Evolutionary conservation across 495 filamentous ascomycete species (phyloP), one percentile per base, ranked within the genome.

Genomic region (Penicillium parvum): DNA sequence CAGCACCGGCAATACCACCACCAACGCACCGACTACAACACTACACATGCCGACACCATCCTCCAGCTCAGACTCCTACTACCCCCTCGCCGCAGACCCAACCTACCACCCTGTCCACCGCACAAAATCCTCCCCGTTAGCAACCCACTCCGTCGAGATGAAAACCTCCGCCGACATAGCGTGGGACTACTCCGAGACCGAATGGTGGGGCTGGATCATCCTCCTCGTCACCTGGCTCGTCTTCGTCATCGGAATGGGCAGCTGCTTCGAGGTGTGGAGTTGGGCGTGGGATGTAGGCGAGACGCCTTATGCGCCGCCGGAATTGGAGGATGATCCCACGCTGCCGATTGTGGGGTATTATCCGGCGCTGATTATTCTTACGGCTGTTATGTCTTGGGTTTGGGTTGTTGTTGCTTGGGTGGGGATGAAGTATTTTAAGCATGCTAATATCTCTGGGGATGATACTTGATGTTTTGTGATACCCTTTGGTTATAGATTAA

Each of bases 261-360:
- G 84, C 27, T 96, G 90, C 58, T 76, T 96, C 11, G 92, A 83
- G n/a, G 82, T 96, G n/a, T 98, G 92, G 92, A 92, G 82, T 61
- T 98, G 92, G 92, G 91, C 92, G 0, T 97, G 92, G 92, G 92
- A 96, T 69, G 91, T 96, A 5, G 90, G 89, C n/a, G 88, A 89
- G 59, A 96, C 88, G 12, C 90, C 90, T 0, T 90, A 94, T 59
- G 90, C 90, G 40, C 90, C 92, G 25, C 86, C 89, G 5, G 90
- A 95, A 62, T 72, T 95, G 29, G 88, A 95, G 60, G 88, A 95
- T 67, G 90, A 96, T 69, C 82, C 85, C 2, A 96, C 90, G 1
- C 65, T 96, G 45, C 92, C 92, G 9, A 95, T 98, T 53, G 85
- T 92, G 5, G 92, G 92, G 1, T 98, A 98, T 60, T 98, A 98